Evolutionary conservation across 495 filamentous ascomycete species (phyloP).

Genomic region (Trichoderma erinaceum): DNA sequence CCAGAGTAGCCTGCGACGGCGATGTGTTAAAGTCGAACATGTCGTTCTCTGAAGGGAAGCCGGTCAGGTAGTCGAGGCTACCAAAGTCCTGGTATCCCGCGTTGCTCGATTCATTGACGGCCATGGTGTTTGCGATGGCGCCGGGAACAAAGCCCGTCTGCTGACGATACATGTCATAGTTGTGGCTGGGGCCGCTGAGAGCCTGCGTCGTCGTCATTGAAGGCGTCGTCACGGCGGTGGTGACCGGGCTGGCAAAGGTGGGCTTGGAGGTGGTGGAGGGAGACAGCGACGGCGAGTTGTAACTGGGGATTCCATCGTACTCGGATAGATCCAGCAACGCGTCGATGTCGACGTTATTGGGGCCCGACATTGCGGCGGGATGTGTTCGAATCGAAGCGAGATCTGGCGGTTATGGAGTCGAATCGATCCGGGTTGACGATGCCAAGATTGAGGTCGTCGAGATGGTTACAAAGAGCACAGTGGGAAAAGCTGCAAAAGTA

Average conservation of each 20-base stretch:
- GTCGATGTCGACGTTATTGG: constrained; percentile 31
- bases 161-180: constrained; percentile 87
- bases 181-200: constrained; percentile 77
- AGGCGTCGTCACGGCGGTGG: constrained; percentile 31
- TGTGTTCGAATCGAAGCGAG: neutral
- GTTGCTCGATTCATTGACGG: constrained; percentile 54
- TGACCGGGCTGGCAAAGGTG: constrained; percentile 32
- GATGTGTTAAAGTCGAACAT: constrained; percentile 55
- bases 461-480: neutral
- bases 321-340: constrained; percentile 42
- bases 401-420: neutral
- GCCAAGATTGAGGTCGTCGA: neutral
- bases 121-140: constrained; percentile 62
- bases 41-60: constrained; percentile 41
- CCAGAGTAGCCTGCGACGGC: constrained; percentile 38
- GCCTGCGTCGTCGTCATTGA: constrained; percentile 39
- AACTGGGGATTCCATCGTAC: constrained; percentile 36
- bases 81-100: constrained; percentile 45
- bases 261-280: constrained; percentile 34
- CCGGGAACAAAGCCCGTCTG: constrained; percentile 82
- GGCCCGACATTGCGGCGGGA: constrained; percentile 19
- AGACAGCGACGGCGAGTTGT: constrained; percentile 43
- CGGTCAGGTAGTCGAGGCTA: constrained; percentile 46
- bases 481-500: neutral
- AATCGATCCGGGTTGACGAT: neutral